These are phyloP conservation scores for Terfezia claveryi DNA, from an alignment of 495 filamentous ascomycete species.

Conservation along the genomic window DNA sequence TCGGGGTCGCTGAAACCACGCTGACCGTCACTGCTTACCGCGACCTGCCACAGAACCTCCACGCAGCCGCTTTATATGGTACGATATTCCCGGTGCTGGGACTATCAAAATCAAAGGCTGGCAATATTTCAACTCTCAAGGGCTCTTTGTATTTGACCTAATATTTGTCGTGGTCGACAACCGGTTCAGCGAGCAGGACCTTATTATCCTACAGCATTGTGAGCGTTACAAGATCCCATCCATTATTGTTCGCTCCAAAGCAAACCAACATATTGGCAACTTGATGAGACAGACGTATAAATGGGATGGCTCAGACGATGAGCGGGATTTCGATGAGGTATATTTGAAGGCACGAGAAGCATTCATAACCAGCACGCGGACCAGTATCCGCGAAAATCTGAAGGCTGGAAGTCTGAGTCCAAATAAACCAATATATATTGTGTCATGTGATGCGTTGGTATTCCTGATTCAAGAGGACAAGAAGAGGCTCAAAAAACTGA, in stretches of 20 bases:
- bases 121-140: conserved; percentile 3
- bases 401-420: not conserved
- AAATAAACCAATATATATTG: not conserved
- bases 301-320: not conserved
- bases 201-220: not conserved
- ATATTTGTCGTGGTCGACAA: conserved; percentile 5
- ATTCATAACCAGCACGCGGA: not conserved
- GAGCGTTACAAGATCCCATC: not conserved
- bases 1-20: conserved; percentile 7
- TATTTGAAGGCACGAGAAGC: not conserved
- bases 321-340: not conserved
- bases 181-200: not conserved
- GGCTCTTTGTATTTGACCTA: conserved; percentile 11
- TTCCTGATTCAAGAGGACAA: not conserved
- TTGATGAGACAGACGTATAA: not conserved
- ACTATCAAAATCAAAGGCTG: conserved; percentile 1
- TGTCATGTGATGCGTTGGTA: not conserved
- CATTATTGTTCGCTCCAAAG: conserved; percentile 2
- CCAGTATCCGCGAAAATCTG: not conserved
- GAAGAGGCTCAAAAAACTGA: not conserved
- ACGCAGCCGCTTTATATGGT: conserved; percentile 4
- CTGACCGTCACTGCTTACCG: not conserved
- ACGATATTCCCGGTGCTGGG: conserved; percentile 11
- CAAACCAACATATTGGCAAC: conserved; percentile 3
- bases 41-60: not conserved